phyloP scores from a whole-genome alignment of 331 rosid species.

The Malus hybrid region DNA sequence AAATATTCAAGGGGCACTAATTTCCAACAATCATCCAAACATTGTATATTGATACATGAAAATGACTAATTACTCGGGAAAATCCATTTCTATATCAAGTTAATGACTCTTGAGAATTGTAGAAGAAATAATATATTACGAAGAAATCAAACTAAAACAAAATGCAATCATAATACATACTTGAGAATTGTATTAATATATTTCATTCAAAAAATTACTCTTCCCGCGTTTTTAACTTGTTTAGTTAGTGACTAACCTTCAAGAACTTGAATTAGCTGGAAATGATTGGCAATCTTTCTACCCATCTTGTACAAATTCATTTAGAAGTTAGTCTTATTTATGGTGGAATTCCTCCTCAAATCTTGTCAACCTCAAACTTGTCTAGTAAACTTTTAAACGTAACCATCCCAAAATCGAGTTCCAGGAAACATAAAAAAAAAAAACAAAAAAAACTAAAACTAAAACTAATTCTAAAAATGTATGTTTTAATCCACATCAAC shows the following conservation, averaged over 20 bases:
- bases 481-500: too few species aligned
- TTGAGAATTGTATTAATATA: conserved; percentile 4
- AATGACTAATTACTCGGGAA: too few species aligned
- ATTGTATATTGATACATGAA: too few species aligned
- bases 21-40: conserved; percentile 45
- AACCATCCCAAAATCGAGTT: conserved; percentile 40
- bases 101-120: too few species aligned
- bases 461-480: too few species aligned
- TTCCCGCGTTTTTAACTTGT: conserved; percentile 67
- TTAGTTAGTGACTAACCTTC: conserved; percentile 43
- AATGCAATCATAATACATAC: conserved; percentile 53
- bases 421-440: too few species aligned
- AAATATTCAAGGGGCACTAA: conserved; percentile 36
- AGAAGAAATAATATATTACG: too few species aligned
- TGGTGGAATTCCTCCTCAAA: conserved; percentile 70
- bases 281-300: conserved; percentile 61
- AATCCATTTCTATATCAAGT: too few species aligned
- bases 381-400: conserved; percentile 74
- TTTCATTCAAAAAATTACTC: conserved; percentile 42
- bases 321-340: conserved; percentile 49
- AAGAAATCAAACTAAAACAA: conserved; percentile 23
- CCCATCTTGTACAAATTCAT: conserved; percentile 46
- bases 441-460: too few species aligned
- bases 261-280: conserved; percentile 72
- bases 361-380: conserved; percentile 67